phyloP scores from a whole-genome alignment of 169 alveolate species.

The Plasmodium cynomolgi region DNA sequence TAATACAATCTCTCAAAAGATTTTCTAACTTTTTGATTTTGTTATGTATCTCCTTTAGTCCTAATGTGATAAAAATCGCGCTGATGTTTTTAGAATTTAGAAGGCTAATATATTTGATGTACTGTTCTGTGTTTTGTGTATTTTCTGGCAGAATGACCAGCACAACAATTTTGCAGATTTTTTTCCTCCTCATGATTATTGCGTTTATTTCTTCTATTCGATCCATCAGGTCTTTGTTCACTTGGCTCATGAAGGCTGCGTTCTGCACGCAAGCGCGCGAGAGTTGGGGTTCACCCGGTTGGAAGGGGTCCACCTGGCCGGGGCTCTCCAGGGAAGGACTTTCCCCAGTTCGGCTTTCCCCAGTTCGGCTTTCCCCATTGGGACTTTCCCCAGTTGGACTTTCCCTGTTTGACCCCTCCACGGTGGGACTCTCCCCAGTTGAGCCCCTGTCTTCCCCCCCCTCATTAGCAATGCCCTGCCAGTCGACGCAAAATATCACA shows the following conservation, averaged over 20 bases:
- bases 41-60: constrained; percentile 62
- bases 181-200: constrained; percentile 52
- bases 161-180: constrained; percentile 49
- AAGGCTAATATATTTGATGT: constrained; percentile 41
- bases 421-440: not conserved
- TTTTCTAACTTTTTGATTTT: constrained; percentile 69
- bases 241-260: constrained; percentile 24
- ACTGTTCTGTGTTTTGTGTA: constrained; percentile 49
- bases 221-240: constrained; percentile 30
- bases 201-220: constrained; percentile 55
- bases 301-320: not conserved
- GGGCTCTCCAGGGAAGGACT: not conserved
- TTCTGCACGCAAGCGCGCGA: not conserved
- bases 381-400: not conserved
- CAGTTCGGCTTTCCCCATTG: not conserved
- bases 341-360: no score
- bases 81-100: constrained; percentile 64
- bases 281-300: not conserved
- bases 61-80: constrained; percentile 65
- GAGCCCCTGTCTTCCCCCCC: not conserved
- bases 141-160: constrained; percentile 65
- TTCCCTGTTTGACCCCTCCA: not conserved
- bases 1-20: constrained; percentile 63
- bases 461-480: constrained; percentile 53
- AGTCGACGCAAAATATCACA: constrained; percentile 64